These are phyloP conservation scores for Corinectria fuckeliana DNA, from an alignment of 2,329 filamentous ascomycete genomes.

Conservation along the genomic window DNA sequence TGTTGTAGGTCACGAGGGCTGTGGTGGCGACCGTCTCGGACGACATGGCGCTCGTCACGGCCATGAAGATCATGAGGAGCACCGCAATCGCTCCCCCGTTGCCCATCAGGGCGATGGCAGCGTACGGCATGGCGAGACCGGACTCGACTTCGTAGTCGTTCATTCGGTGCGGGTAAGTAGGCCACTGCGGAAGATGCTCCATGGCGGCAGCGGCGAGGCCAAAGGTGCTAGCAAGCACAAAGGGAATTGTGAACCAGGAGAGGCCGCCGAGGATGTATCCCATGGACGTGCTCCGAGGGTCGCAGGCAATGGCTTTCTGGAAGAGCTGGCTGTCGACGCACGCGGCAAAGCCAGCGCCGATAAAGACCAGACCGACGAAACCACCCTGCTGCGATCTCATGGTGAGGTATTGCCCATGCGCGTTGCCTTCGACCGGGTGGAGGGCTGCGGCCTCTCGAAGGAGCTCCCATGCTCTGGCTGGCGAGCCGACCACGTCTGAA, in stretches of 20 bases:
- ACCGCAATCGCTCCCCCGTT: conserved; percentile 78
- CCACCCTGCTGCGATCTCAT: conserved; percentile 14
- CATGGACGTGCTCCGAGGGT: conserved; percentile 79
- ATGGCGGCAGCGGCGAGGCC: conserved; percentile 79
- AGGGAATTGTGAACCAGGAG: conserved; percentile 87
- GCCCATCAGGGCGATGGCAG: conserved; percentile 79
- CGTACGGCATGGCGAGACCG: conserved; percentile 80
- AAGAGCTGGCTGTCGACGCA: conserved; percentile 14
- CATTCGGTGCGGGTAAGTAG: conserved; percentile 74
- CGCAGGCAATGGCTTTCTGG: conserved; percentile 79
- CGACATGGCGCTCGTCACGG: conserved; percentile 40
- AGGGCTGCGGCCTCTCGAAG: conserved; percentile 7
- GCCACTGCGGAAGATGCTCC: conserved; percentile 73
- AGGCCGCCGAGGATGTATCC: conserved; percentile 87
- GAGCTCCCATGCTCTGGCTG: conserved; percentile 12
- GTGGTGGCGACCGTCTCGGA: conserved; percentile 14
- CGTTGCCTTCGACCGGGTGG: conserved; percentile 12
- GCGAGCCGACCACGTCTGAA: conserved; percentile 3
- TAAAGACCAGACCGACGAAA: conserved; percentile 11
- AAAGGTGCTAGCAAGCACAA: conserved; percentile 84
- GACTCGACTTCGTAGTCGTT: conserved; percentile 73
- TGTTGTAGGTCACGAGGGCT: conserved; percentile 12
- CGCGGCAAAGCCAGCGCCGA: conserved; percentile 12
- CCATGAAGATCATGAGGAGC: conserved; percentile 81
- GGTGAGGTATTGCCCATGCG: conserved; percentile 10